Conservation (phyloP, 2,329 filamentous ascomycete species). For the Fusarium siculi region DNA sequence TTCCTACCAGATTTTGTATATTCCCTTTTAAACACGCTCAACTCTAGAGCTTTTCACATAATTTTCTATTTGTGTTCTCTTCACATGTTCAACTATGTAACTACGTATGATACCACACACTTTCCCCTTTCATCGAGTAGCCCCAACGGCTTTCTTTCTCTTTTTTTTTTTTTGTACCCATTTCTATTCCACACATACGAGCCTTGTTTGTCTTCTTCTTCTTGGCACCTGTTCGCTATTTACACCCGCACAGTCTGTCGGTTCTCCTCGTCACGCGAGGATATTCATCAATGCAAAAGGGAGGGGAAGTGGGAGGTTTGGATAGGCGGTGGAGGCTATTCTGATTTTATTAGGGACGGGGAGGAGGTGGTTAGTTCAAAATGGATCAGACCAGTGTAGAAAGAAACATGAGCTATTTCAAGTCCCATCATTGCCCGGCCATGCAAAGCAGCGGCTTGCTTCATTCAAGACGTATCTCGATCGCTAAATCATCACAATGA, state of each 20-base stretch:
- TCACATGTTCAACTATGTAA: constrained; percentile 32
- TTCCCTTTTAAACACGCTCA: constrained; percentile 10
- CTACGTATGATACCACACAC: constrained; percentile 39
- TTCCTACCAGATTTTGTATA: constrained; percentile 4
- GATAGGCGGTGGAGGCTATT: constrained; percentile 22
- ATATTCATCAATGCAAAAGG: neutral
- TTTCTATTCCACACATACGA: constrained; percentile 25
- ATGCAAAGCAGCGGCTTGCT: neutral
- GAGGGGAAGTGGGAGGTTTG: constrained; percentile 9
- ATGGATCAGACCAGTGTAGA: constrained; percentile 27
- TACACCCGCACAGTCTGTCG: constrained; percentile 4
- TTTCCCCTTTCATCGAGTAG: constrained; percentile 16
- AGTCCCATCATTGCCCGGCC: neutral
- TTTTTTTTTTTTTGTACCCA: constrained; percentile 9
- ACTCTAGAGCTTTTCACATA: constrained; percentile 1
- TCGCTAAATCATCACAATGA: neutral
- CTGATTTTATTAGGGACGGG: neutral
- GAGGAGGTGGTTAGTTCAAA: constrained; percentile 6
- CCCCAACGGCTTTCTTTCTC: constrained; percentile 23
- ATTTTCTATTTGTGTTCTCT: constrained; percentile 36
- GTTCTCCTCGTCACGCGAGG: constrained; percentile 2
- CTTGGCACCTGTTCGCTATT: constrained; percentile 1
- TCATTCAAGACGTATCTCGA: neutral
- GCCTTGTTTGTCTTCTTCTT: constrained; percentile 6
- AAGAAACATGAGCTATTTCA: constrained; percentile 23